Conservation (phyloP, 768 basidiomycete species). For the Mycena vulgaris region DNA sequence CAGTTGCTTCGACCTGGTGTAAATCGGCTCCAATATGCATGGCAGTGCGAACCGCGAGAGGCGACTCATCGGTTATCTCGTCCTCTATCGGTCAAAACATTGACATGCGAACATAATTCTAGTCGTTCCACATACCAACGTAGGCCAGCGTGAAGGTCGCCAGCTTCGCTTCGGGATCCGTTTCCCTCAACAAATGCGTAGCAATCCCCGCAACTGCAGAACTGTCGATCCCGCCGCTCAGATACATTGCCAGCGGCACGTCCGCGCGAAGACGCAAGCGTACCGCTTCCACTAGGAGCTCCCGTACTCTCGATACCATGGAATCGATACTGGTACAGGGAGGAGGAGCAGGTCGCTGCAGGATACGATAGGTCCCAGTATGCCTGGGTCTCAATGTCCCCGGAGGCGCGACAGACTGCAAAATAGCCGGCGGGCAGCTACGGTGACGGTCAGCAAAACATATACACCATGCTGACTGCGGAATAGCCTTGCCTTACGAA, state of each 20-base stretch:
- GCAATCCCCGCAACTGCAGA: too few species aligned
- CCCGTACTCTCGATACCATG: too few species aligned
- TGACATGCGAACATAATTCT: not conserved
- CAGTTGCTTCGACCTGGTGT: constrained; percentile 24
- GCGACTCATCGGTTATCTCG: constrained; percentile 26
- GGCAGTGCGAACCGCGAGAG: not conserved
- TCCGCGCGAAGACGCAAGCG: too few species aligned
- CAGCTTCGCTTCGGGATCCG: too few species aligned
- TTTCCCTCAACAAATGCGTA: too few species aligned
- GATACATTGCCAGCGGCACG: too few species aligned
- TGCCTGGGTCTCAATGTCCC: constrained; percentile 19
- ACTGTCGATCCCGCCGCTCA: too few species aligned
- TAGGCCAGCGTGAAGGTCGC: too few species aligned
- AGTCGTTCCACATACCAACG: not conserved
- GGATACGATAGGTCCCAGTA: constrained; percentile 40
- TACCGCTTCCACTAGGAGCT: too few species aligned
- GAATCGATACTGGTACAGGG: too few species aligned
- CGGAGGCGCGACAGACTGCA: constrained; percentile 19
- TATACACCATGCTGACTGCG: not conserved
- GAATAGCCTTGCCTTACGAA: constrained; percentile 14
- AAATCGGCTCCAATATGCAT: constrained; percentile 20
- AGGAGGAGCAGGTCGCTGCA: not conserved
- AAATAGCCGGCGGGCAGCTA: constrained; percentile 26
- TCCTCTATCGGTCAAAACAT: constrained; percentile 8
- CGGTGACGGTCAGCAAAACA: not conserved